Base-by-base conservation (phyloP, 352 stramenopile genomes). In the Phytophthora vignae region DNA sequence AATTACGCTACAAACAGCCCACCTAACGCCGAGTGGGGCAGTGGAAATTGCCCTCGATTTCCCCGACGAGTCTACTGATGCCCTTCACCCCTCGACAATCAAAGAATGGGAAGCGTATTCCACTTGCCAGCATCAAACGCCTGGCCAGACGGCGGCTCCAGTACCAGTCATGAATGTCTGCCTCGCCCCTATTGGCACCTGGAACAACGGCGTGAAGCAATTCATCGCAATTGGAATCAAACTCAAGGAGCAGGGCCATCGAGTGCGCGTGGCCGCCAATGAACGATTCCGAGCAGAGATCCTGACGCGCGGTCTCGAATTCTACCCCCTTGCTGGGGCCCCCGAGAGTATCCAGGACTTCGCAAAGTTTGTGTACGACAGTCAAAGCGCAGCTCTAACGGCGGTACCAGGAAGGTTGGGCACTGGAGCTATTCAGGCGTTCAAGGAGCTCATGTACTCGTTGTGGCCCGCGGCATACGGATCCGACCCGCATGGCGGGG, bases 231-330 rank as follows among this genome's bases (percentile, higher is more conserved):
- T 96, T 11, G 87, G 83, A 3, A 65, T 83, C 7, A 60, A 77
- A 49, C 69, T 97, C 4, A 70, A 82, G 60, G 44, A 52, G 3
- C 42, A 87, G 11, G 90, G 90, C 0, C 89, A 97, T 71, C 73
- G 81, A 7, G 91, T 97, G 0, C 79, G 91, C 10, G 69, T 97
- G 38, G 90, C 88, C 2, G 85, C 85, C 5, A 88, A 96, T 60
- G 73, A 82, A 17, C 64, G 77, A 15, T 91, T 92, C 73, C 67
- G 88, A 6, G 25, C 68, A 0, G 79, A 79, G 4, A 85, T 96
- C 19, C 70, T 73, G 7, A 65, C 64, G 0, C 65, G 70, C 8
- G 76, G 77, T 11, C 66, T 84, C 17, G 75, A 79, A 15, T 83
- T 81, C 33, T 80, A 81, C 49, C 68, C 77, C 17, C 69, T 84